These are phyloP conservation scores for Hypoxylon sp. DNA, from an alignment of 2,329 filamentous ascomycete genomes.

Conservation along the genomic window DNA sequence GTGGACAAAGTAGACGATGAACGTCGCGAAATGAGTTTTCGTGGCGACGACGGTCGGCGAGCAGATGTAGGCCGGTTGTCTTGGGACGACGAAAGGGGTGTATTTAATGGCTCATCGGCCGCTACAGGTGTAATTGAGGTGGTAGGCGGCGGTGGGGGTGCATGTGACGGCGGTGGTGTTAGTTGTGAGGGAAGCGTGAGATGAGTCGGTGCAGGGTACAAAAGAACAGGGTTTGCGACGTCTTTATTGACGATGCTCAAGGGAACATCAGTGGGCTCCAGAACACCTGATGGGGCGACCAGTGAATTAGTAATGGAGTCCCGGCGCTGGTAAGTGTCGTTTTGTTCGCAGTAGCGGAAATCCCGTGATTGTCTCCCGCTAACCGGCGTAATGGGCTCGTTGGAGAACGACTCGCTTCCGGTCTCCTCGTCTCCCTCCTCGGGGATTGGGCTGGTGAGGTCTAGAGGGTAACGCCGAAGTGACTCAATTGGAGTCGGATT, in stretches of 20 bases:
- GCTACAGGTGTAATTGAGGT: conserved; percentile 20
- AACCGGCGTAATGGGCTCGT: conserved; percentile 74
- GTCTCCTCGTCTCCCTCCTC: conserved; percentile 72
- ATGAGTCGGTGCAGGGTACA: conserved; percentile 26
- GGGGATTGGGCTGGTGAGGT: conserved; percentile 67
- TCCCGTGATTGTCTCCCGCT: conserved; percentile 71
- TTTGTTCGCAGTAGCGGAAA: conserved; percentile 62
- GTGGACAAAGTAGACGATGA: conserved; percentile 48
- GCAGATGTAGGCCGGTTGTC: conserved; percentile 36
- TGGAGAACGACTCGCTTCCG: conserved; percentile 68
- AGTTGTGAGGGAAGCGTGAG: conserved; percentile 21
- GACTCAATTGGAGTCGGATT: conserved; percentile 54
- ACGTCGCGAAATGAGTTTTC: conserved; percentile 43
- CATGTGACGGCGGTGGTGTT: conserved; percentile 25
- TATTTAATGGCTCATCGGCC: conserved; percentile 36
- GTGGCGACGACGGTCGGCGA: conserved; percentile 38
- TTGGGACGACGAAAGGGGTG: conserved; percentile 16
- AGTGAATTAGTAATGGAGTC: conserved; percentile 49
- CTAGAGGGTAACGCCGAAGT: conserved; percentile 64
- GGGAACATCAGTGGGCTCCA: conserved; percentile 45
- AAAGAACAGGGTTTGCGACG: conserved; percentile 28
- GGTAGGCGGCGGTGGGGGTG: conserved; percentile 26
- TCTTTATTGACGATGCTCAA: conserved; percentile 44
- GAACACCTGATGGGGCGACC: conserved; percentile 39
- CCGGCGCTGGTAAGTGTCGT: conserved; percentile 54